Evolutionary conservation across 2,329 filamentous ascomycete genomes (phyloP), one percentile per base, ranked within the genome.

Genomic region (Seiridium cupressi): DNA sequence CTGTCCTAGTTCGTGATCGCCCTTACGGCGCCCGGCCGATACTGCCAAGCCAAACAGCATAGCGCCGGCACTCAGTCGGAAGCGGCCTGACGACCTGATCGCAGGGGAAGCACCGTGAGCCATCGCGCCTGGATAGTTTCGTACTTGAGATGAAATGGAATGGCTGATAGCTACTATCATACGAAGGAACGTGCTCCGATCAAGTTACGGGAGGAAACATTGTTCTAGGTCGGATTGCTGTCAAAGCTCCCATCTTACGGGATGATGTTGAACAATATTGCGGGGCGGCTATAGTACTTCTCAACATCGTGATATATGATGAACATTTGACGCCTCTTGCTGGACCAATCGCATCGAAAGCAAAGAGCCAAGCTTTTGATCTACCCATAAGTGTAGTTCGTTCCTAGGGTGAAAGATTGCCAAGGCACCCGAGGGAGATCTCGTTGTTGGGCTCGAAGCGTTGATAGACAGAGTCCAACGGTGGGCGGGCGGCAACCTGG

Each of bases 1-100:
- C 18, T 26, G 18, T 26, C 18, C 18, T 26, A 26, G 18, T 26
- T 26, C 18, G 18, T 26, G 18, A 26, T 26, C 18, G 18, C 18
- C 18, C 18, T 26, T 26, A 26, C 18, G 18, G 18, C 38, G 55
- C 9, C 38, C 35, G 55, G 35, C 35, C 55, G 55, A 51, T 51
- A 51, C 44, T 55, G 49, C 44, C 51, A 58, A 55, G 59, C 54
- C 59, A 57, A 47, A 51, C 36, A 57, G 35, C 31, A 26, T 42
- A 48, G 54, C 54, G 44, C 54, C 54, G 54, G 54, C 44, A 48
- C 13, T 10, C 10, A 35, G 9, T 8, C 54, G 54, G 54, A 57
- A 57, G 40, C 18, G 13, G 31, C 11, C 38, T 36, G 13, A 35
- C 9, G 44, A 47, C 44, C 44, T 46, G 54, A 57, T 44, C 35